Evolutionary conservation across 208 protist genomes (phyloP), one percentile per base, ranked within the genome.

Genomic region (Leishmania turanica): DNA sequence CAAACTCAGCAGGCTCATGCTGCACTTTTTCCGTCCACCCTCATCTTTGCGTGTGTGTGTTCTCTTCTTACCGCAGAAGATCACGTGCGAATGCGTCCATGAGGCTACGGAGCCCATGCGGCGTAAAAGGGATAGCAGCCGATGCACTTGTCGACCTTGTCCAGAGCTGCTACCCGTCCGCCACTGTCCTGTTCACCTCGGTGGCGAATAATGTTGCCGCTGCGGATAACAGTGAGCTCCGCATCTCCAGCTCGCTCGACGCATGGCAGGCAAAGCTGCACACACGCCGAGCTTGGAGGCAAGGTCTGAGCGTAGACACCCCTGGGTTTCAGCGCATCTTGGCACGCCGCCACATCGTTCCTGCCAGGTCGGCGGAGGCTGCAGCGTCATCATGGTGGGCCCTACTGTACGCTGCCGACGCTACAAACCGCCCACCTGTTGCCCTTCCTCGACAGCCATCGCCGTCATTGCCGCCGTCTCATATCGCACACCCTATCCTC

Each of bases 121-220:
- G 49, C n/a, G 62, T 79, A 7, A 49, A 40, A 2, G 54, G 21
- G 24, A 60, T 40, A 27, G 77, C 69, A 24, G 82, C 77, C n/a
- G 65, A 81, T 34, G 71, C 82, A 0, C 82, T 85, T 9, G 45
- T 75, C 19, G 64, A 70, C 1, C 47, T 86, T 0, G 78, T 82
- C 45, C 73, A 66, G 49, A 71, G 77, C 47, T 80, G 74, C 73
- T 86, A 82, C 78, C 82, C 82, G 0, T 79, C 65, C 3, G 77
- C 82, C 27, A 72, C 74, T 15, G 73, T 82, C 42, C 53, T 86
- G 24, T 82, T 86, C 66, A 31, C 82, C 40, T 47, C 40, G 9
- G 40, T 65, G 6, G 19, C n/a, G 31, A 31, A 31, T 34, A 76
- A 7, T 5, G 17, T 13, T 42, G 34, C 47, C 1, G 21, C 69